A percentile compares a stretch with the other conserved stretches of the same genome.
These are phyloP conservation scores for Pisolithus marmoratus DNA, from an alignment of 768 basidiomycete species.

Conservation along the genomic window DNA sequence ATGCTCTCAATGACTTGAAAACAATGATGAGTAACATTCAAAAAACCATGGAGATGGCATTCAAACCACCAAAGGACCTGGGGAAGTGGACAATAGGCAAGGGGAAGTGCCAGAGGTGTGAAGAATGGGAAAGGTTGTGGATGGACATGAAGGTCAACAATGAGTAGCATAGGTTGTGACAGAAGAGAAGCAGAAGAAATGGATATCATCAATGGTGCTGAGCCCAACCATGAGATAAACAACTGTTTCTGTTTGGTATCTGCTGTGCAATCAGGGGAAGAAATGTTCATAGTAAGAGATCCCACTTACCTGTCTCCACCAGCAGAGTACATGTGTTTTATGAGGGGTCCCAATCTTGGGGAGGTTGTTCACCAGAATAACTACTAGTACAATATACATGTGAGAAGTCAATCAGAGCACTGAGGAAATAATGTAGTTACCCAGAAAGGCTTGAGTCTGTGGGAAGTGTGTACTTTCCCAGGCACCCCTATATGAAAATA, in stretches of 20 bases:
- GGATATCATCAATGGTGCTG: conserved; percentile 64
- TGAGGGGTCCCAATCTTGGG: conserved; percentile 62
- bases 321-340: conserved; percentile 82
- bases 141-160: too few species aligned
- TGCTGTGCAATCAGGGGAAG: not conserved
- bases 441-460: conserved; percentile 39
- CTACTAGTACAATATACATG: conserved; percentile 21
- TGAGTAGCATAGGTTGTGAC: too few species aligned
- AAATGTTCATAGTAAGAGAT: conserved; percentile 57
- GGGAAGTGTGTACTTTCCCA: conserved; percentile 62
- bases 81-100: too few species aligned
- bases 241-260: conserved; percentile 39
- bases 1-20: too few species aligned
- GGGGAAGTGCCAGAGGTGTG: too few species aligned
- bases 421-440: conserved; percentile 23
- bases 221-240: conserved; percentile 79
- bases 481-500: conserved; percentile 55
- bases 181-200: too few species aligned
- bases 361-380: conserved; percentile 43
- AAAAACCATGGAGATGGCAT: too few species aligned
- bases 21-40: too few species aligned
- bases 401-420: conserved; percentile 5
- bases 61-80: too few species aligned
- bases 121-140: too few species aligned
- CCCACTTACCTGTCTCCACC: conserved; percentile 75